Evolutionary conservation across 768 basidiomycete species (phyloP).

Genomic region (Pisolithus marmoratus): DNA sequence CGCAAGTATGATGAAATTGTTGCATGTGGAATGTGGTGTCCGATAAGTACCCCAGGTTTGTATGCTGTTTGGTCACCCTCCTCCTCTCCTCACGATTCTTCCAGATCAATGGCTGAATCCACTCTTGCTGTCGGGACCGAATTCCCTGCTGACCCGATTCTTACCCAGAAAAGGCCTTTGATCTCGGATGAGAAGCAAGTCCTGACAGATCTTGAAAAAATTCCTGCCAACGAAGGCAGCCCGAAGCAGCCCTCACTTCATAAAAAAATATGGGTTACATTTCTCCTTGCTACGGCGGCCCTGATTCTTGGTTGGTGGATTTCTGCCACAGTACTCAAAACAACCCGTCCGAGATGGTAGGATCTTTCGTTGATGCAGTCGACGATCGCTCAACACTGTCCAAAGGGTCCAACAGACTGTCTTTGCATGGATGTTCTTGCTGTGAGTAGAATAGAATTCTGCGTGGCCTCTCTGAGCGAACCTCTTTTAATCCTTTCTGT

Average conservation of each 20-base stretch:
- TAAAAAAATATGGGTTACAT: conserved; percentile 33
- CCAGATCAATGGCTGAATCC: conserved; percentile 13
- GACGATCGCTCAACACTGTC: conserved; percentile 1
- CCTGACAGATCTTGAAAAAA: conserved; percentile 16
- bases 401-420: conserved; percentile 73
- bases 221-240: conserved; percentile 2
- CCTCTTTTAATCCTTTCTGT: background rate
- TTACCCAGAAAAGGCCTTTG: conserved; percentile 17
- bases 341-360: conserved; percentile 73
- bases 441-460: conserved; percentile 38
- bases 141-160: background rate
- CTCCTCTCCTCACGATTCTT: background rate
- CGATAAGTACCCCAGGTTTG: background rate
- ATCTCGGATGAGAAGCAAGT: conserved; percentile 7
- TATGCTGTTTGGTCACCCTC: background rate
- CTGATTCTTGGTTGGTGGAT: conserved; percentile 86
- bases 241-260: conserved; percentile 8
- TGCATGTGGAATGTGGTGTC: background rate
- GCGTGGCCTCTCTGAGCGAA: background rate
- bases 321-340: conserved; percentile 58
- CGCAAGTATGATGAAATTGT: background rate
- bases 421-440: conserved; percentile 78
- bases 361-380: conserved; percentile 8
- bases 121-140: background rate
- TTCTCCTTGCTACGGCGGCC: conserved; percentile 47